phyloP scores from a whole-genome alignment of 2,329 filamentous ascomycete genomes.

The Neurospora sp. region DNA sequence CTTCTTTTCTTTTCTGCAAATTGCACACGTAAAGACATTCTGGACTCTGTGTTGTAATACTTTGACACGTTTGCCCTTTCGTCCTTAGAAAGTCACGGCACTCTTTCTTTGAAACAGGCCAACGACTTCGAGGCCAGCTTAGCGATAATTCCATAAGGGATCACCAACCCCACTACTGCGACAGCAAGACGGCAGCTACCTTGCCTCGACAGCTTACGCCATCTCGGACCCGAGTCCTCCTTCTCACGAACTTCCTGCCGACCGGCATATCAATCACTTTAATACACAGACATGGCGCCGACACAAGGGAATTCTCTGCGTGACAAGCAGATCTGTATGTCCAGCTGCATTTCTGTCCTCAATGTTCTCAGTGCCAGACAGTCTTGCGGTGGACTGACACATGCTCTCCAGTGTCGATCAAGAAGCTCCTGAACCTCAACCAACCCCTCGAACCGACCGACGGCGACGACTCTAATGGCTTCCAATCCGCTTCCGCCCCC shows the following conservation, averaged over 20 bases:
- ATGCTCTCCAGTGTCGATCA: slow-evolving; percentile 62
- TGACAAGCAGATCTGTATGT: slow-evolving; percentile 41
- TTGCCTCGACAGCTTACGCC: neutral
- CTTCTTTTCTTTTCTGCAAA: neutral
- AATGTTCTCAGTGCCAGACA: neutral
- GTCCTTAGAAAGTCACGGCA: neutral
- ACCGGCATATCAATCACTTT: neutral
- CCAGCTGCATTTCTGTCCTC: neutral
- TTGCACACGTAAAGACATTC: neutral
- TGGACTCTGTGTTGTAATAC: neutral
- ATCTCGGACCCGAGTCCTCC: neutral
- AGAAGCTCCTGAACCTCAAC: slow-evolving; percentile 93
- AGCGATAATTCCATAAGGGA: neutral
- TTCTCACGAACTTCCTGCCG: neutral
- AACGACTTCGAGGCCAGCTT: neutral
- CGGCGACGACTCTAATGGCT: slow-evolving; percentile 56
- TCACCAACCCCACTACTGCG: neutral
- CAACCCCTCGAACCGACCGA: slow-evolving; percentile 53
- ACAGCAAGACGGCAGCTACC: neutral
- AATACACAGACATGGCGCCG: neutral
- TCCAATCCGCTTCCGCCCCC: slow-evolving; percentile 60
- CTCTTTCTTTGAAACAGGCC: neutral
- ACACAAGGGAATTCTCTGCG: slow-evolving; percentile 36
- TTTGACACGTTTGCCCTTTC: neutral
- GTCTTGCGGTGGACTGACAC: neutral